Base-by-base conservation (phyloP, 208 protist species). In the Zelonia costaricensis region DNA sequence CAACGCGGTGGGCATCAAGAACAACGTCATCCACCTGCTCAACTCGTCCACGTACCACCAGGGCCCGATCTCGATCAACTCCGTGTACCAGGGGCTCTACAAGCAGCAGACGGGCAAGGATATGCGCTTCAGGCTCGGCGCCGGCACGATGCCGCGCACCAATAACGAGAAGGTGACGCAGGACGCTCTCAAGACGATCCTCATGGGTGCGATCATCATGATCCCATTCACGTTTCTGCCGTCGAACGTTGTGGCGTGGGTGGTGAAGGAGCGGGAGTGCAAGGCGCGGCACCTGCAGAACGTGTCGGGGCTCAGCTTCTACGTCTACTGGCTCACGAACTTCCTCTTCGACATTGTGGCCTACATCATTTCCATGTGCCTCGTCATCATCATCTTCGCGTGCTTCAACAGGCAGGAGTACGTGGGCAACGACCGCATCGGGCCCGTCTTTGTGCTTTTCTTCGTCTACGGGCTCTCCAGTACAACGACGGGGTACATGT, bases 261-360 rank as follows among this genome's bases (percentile, higher is more conserved):
- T 95, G 5, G 86, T 95, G 63, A 91, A 83, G 74, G 89, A 95
- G 72, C 81, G 82, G 3, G 74, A 90, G 65, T 85, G 71, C 58
- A 87, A 82, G 48, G 66, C 86, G 1, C 72, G 78, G 20, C 89
- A 95, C 44, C 43, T 95, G 62, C 89, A 95, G 74, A 83, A 77
- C 43, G 67, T 95, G 23, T 89, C 81, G 15, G 89, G 89, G 15
- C 60, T 94, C 12, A 59, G 66, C 40, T 79, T 80, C 57, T 76
- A 68, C 43, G 48, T 87, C 2, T 94, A 94, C 70, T 94, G 84
- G 84, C 9, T 77, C 13, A 57, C 68, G 22, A 91, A 77, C 48
- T 82, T 88, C 18, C 23, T 84, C 8, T 91, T 85, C 36, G 84
- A 91, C 71, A 69, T 80, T 0, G 53, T 38, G 6, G 53, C 70